These are phyloP conservation scores for Monosporascus sp. DNA, from an alignment of 2,329 filamentous ascomycete species.

Conservation along the genomic window DNA sequence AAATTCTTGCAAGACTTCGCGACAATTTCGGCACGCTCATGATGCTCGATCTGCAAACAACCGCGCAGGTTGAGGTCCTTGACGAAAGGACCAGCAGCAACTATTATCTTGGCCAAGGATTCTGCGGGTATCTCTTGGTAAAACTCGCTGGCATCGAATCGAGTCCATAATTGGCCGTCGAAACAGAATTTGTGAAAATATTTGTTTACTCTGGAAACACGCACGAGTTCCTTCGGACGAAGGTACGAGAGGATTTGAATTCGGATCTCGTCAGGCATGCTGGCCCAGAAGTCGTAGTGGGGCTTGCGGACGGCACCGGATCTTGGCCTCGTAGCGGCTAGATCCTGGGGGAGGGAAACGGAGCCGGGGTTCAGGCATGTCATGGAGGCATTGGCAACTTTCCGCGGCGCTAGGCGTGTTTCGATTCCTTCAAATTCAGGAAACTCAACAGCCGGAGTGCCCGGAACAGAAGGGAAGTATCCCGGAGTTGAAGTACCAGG, in stretches of 20 bases:
- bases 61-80: conserved; percentile 86
- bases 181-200: conserved; percentile 79
- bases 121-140: conserved; percentile 82
- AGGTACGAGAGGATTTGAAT: conserved; percentile 73
- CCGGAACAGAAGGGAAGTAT: conserved; percentile 29
- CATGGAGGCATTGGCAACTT: conserved; percentile 43
- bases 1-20: conserved; percentile 84
- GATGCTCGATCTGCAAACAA: conserved; percentile 81
- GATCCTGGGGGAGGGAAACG: conserved; percentile 57
- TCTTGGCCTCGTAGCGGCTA: conserved; percentile 40
- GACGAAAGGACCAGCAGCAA: conserved; percentile 80
- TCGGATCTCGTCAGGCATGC: conserved; percentile 77
- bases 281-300: conserved; percentile 66
- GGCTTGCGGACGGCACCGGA: conserved; percentile 24
- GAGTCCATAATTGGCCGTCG: conserved; percentile 89
- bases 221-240: conserved; percentile 73
- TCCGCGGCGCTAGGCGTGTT: conserved; percentile 48
- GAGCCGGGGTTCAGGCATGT: conserved; percentile 39
- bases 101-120: conserved; percentile 78
- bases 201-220: conserved; percentile 70
- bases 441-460: conserved; percentile 34
- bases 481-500: conserved; percentile 26
- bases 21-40: conserved; percentile 70
- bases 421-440: conserved; percentile 36
- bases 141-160: conserved; percentile 78